phyloP scores from a whole-genome alignment of 1,284 basidiomycete genomes.

The Coniferiporia weirii region DNA sequence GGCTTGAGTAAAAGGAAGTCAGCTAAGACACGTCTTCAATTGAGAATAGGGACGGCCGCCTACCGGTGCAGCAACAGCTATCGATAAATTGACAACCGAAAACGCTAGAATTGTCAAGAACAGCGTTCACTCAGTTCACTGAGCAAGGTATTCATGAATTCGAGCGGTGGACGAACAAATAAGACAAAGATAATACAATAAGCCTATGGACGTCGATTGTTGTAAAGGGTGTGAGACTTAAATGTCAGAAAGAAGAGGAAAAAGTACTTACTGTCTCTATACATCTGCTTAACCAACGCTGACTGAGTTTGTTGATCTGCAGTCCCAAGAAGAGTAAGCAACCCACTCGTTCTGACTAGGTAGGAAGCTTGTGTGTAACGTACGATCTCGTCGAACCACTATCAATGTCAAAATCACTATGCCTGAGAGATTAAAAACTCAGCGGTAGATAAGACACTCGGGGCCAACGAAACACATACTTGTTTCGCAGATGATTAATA shows the following conservation, averaged over 20 bases:
- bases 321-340: constrained; percentile 1
- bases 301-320: constrained; percentile 32
- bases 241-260: not conserved
- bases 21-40: constrained; percentile 17
- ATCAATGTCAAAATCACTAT: constrained; percentile 35
- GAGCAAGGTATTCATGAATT: too few relatives aligned
- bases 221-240: not conserved
- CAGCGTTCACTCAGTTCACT: too few relatives aligned
- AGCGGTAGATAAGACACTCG: not conserved
- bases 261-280: constrained; percentile 34
- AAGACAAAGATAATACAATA: constrained; percentile 38
- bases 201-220: constrained; percentile 26
- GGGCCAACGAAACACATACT: constrained; percentile 24
- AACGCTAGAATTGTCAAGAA: constrained; percentile 27
- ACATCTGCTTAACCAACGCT: constrained; percentile 34
- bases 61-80: constrained; percentile 35
- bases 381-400: constrained; percentile 35
- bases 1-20: not conserved
- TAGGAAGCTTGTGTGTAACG: constrained; percentile 17
- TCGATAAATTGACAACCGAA: constrained; percentile 37
- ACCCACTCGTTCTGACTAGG: not conserved
- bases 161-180: constrained; percentile 33
- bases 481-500: constrained; percentile 37
- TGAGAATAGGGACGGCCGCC: constrained; percentile 10
- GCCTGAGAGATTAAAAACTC: constrained; percentile 24